Percentiles rank a stretch among this genome's conserved stretches.
Conservation (phyloP, 495 filamentous ascomycete genomes). For the Daldinia concentrica region DNA sequence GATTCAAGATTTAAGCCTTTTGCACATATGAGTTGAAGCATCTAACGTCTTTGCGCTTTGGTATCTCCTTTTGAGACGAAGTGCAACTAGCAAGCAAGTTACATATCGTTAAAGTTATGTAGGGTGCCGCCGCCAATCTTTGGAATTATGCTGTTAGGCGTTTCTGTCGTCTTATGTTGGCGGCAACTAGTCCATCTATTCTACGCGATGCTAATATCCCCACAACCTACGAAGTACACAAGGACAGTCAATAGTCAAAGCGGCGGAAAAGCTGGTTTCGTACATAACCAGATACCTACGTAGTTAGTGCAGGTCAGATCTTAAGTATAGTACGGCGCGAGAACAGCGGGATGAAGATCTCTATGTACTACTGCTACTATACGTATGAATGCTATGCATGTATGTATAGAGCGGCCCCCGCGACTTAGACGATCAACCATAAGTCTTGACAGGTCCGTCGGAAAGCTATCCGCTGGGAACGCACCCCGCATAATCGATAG, state of each 20-base stretch:
- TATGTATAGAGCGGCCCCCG: conserved; percentile 22
- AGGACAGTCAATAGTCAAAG: not conserved
- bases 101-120: conserved; percentile 33
- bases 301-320: conserved; percentile 10
- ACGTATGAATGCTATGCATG: not conserved
- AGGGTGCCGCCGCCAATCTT: conserved; percentile 24
- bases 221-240: conserved; percentile 1
- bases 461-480: conserved; percentile 41
- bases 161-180: conserved; percentile 10
- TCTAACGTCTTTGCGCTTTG: not conserved
- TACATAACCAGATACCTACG: not conserved
- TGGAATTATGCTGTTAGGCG: conserved; percentile 16
- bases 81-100: conserved; percentile 18
- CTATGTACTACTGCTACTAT: not conserved
- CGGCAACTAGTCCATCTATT: not conserved
- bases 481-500: conserved; percentile 41
- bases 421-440: conserved; percentile 27
- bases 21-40: not conserved
- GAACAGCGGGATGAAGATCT: conserved; percentile 11
- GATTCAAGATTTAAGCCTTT: conserved; percentile 1
- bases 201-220: not conserved
- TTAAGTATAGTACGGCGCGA: conserved; percentile 15
- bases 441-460: conserved; percentile 31
- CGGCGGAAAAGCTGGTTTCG: conserved; percentile 10
- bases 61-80: no score